phyloP scores from a whole-genome alignment of 495 filamentous ascomycete species.

The Podospora fimiseda region DNA sequence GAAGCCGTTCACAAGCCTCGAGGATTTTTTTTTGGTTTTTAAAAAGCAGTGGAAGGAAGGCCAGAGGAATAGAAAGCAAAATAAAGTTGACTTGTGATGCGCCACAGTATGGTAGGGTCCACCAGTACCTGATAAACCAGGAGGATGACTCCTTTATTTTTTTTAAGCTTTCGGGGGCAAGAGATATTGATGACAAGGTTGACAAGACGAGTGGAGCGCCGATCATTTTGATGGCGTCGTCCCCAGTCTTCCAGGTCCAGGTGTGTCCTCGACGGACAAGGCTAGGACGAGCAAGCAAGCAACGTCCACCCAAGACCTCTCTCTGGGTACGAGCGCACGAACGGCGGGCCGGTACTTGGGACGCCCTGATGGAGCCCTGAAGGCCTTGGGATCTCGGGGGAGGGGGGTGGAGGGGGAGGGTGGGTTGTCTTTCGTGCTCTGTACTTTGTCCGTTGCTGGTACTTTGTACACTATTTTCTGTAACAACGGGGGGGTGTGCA shows the following conservation, averaged over 20 bases:
- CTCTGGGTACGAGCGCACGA: not conserved
- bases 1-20: too few relatives aligned
- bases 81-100: too few relatives aligned
- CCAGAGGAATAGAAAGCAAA: too few relatives aligned
- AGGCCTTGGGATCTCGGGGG: slow-evolving; percentile 6
- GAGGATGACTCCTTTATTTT: slow-evolving; percentile 6
- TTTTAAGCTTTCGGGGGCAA: not conserved
- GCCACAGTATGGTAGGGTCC: not conserved
- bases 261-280: slow-evolving; percentile 5
- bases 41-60: too few relatives aligned
- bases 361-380: too few relatives aligned
- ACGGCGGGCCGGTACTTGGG: slow-evolving; percentile 5
- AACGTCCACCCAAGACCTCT: too few relatives aligned
- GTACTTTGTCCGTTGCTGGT: slow-evolving; percentile 12
- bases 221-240: slow-evolving; percentile 18
- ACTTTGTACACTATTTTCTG: too few relatives aligned
- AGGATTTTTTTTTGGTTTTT: too few relatives aligned
- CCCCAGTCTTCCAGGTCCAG: slow-evolving; percentile 3
- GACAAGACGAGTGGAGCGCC: slow-evolving; percentile 21
- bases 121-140: not conserved
- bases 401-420: not conserved
- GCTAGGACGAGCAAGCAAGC: too few relatives aligned
- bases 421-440: slow-evolving; percentile 15
- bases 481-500: slow-evolving; percentile 1
- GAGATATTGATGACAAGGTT: slow-evolving; percentile 1